Evolutionary conservation across 2,329 filamentous ascomycete genomes (phyloP).

Genomic region (Aspergillus floridensis): DNA sequence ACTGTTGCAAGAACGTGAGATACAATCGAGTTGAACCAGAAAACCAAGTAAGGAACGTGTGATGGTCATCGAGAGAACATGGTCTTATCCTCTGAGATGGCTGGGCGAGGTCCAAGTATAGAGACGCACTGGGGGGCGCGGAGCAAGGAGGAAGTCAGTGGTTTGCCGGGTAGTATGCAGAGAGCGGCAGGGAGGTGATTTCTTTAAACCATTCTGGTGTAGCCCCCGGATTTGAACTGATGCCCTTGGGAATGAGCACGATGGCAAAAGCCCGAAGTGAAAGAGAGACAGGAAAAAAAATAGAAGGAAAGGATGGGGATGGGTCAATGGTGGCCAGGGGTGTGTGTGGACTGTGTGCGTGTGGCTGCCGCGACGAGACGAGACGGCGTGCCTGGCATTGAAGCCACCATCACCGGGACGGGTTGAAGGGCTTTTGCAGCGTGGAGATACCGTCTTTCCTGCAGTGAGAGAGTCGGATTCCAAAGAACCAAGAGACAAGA

Average conservation of each 20-base stretch:
- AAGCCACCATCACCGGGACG: neutral
- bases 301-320: neutral
- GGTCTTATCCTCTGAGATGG: neutral
- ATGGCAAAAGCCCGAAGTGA: neutral
- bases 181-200: neutral
- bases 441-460: neutral
- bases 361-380: neutral
- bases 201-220: neutral
- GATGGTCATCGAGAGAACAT: neutral
- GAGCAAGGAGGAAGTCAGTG: neutral
- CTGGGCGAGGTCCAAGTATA: neutral
- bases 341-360: neutral
- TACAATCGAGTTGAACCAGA: neutral
- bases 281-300: neutral
- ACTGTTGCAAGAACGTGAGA: neutral
- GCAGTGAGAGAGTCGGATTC: neutral
- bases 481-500: neutral
- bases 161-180: neutral
- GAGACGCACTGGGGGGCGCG: neutral
- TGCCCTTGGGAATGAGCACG: neutral
- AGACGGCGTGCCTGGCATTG: neutral
- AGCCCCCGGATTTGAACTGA: neutral
- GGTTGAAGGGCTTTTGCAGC: neutral
- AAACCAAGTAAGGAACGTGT: neutral
- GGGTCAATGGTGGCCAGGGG: neutral